Evolutionary conservation across 257 asterid species (phyloP), one percentile per base, ranked within the genome.

Genomic region (Linderniella brevidens): DNA sequence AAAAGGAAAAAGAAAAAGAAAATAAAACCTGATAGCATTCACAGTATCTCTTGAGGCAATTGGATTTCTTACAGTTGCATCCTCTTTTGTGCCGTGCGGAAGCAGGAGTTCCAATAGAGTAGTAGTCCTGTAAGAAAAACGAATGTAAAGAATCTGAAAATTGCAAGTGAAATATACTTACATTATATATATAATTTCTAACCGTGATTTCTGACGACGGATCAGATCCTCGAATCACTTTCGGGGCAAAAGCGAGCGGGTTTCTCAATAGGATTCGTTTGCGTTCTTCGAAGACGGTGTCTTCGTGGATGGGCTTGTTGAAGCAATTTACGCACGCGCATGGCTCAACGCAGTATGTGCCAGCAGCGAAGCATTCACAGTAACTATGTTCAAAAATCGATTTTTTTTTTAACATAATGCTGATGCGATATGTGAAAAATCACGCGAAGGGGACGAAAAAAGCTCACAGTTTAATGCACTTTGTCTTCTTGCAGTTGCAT

Each of bases 291-390:
- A 84, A 93, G 49, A 88, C 98, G 1, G 93, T 88, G 42, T 79
- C 98, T 68, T 80, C 98, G n/a, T 88, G 94, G 58, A 74, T 60
- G 12, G 98, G 98, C 58, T 81, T 88, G 68, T 88, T 88, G 81
- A 80, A 88, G 70, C 98, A 88, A 53, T 78, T 94, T 52, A 78
- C 68, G 53, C 98, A 88, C 4, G 95, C 80, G 54, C 98, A 88
- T 0, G 93, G 93, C 60, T 88, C 98, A 57, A 84, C 93, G 43
- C 98, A 88, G 67, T 84, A 88, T 42, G 84, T 84, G 18, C 98
- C 98, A 49, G 98, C 96, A 50, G 96, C 98, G 66, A 88, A 88
- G 68, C 98, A 88, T 61, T 88, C 98, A 61, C 98, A 88, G 59
- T 88, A 88, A 62, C 98, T 88, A 84, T 70, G 69, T 53, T 19